Percentiles rank a stretch among this genome's conserved stretches.
Evolutionary conservation across 1,284 basidiomycete genomes (phyloP).

Genomic region (Cronartium quercuum): DNA sequence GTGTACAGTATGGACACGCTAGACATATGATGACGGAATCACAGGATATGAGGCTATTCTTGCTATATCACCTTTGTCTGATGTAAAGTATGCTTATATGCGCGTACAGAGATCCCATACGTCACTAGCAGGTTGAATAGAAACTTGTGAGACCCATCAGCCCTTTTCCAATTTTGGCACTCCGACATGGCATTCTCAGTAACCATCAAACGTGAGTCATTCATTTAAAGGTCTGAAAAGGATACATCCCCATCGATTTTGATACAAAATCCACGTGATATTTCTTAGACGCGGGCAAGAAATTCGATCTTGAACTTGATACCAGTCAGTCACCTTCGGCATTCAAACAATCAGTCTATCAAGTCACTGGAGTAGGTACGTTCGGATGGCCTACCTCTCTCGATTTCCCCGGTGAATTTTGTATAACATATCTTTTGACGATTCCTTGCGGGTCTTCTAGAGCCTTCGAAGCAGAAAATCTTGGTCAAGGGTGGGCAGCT

Average conservation of each 20-base stretch:
- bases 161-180: too few relatives aligned
- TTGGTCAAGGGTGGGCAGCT: conserved; percentile 92
- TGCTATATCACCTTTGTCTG: too few relatives aligned
- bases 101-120: neutral
- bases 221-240: neutral
- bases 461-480: conserved; percentile 82
- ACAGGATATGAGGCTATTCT: too few relatives aligned
- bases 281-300: conserved; percentile 57
- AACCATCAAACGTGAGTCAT: conserved; percentile 13
- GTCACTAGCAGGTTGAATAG: neutral
- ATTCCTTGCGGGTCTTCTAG: conserved; percentile 33
- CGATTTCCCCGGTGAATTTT: neutral
- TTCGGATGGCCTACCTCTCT: conserved; percentile 40
- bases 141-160: neutral
- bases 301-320: conserved; percentile 58
- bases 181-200: conserved; percentile 11
- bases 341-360: conserved; percentile 78
- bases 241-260: neutral
- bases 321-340: conserved; percentile 61
- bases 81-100: neutral
- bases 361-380: conserved; percentile 73
- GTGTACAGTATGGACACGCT: too few relatives aligned
- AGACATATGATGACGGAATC: too few relatives aligned
- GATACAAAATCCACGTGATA: neutral
- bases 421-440: neutral